Evolutionary conservation across 805 yeast species (phyloP), one percentile per base, ranked within the genome.

Genomic region (Ogataea philodendri): DNA sequence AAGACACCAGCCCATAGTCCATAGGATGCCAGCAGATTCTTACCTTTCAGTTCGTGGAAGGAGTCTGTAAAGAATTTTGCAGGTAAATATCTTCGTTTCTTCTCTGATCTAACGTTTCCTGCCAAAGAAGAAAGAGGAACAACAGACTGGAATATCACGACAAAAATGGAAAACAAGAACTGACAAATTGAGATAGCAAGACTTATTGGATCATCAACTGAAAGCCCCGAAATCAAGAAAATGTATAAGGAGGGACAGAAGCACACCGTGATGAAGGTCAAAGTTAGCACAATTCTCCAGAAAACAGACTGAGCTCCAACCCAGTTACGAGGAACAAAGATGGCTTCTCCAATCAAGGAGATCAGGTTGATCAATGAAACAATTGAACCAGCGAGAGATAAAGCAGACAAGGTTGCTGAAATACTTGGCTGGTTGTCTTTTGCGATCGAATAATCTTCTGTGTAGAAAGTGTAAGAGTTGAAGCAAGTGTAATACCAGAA

Each of bases 401-500:
- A 68, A 0, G 77, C 72, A 0, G 87, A 66, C 15, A 81, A 52
- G 11, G 67, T 65, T 1, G 77, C 67, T 37, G 78, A 79, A 3
- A 58, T 41, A 1, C 80, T 66, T 1, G 95, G 94, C 20, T 71
- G 72, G 52, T 75, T 80, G 49, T 83, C 72, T 29, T 66, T 45
- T 5, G 65, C 53, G 24, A 74, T 76, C 32, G 64, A 63, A 51
- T 81, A 83, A 35, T 73, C 62, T 23, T 62, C 60, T 0, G 87
- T 80, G 55, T 81, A 84, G 18, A 85, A 62, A 0, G 84, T 71
- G 1, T 84, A 79, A 0, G 88, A 66, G 54, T 85, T 83, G 54
- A 72, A 73, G 27, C 80, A 56, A 0, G 88, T 81, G 52, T 78
- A 85, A 39, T 77, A 74, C 95, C 95, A 85, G 56, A 82, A 85